Base-by-base conservation (phyloP, 2,329 filamentous ascomycete genomes). In the Talaromyces amestolkiae region DNA sequence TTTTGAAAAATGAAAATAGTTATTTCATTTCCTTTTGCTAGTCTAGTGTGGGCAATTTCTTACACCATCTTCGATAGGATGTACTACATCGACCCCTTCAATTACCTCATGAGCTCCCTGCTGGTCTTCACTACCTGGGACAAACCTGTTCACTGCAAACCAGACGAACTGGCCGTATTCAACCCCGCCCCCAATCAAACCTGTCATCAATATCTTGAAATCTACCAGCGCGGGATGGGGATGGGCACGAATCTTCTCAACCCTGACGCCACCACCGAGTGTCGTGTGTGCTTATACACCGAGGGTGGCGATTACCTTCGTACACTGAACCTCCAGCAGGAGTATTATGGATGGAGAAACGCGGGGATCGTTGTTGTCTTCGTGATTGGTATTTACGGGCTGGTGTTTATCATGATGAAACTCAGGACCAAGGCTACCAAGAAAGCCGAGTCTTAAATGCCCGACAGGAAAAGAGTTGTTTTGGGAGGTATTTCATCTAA, bases 321-420 rank as follows among this genome's bases (percentile, higher is more conserved):
- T 1, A 85, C 81, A 0, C 68, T 91, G 11, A 89, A 90, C 71
- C 70, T 91, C 8, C 79, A 80, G 1, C 81, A 86, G 3, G 86
- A 89, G 69, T 85, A 82, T 66, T 87, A 87, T 69, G 88, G 87
- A 0, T 91, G 89, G 89, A 82, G 89, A 58, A 82, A 91, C 74
- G 85, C 86, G 0, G 89, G 72, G 0, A 86, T 90, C 56, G 82
- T 84, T 2, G 84, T 83, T 1, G 76, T 86, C 5, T 88, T 89
- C 68, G 83, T 79, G 1, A 66, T 86, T 43, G 83, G 81, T 64
- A 84, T 81, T 0, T 89, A 89, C 66, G 77, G 73, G 1, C 63
- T 83, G 65, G 82, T 84, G 1, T 84, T 78, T 69, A 58, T 71
- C 27, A 68, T 78, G 69, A 78, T 78, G 76, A 77, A 76, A 68